phyloP scores from a whole-genome alignment of 139 green algal species.

The Tetradesmus lagerheimii region DNA sequence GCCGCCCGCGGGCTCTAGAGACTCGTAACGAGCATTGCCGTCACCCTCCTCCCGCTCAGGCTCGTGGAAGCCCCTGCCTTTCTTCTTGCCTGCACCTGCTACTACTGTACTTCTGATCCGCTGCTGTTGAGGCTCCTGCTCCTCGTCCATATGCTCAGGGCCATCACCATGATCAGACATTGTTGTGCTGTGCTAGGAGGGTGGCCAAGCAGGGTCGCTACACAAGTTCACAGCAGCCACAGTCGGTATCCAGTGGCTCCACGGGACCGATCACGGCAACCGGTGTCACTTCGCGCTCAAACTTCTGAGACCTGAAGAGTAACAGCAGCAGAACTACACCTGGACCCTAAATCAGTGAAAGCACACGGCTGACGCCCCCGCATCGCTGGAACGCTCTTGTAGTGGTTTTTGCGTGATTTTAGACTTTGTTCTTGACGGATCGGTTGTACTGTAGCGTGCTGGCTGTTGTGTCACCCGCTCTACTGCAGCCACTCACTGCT shows the following conservation, averaged over 20 bases:
- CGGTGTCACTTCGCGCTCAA: background rate
- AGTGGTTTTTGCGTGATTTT: background rate
- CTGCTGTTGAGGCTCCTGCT: conserved; percentile 43
- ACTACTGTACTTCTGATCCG: conserved; percentile 25
- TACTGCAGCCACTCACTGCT: background rate
- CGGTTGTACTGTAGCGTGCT: background rate
- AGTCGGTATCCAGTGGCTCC: background rate
- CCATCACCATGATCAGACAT: conserved; percentile 19
- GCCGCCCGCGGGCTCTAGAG: conserved; percentile 24
- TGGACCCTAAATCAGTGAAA: background rate
- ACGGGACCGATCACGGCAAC: background rate
- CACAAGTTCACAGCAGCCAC: background rate
- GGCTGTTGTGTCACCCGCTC: background rate
- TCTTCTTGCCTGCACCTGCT: conserved; percentile 31
- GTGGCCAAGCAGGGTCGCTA: background rate
- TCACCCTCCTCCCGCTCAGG: conserved; percentile 11
- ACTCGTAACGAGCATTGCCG: conserved; percentile 37
- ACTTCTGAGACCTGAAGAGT: background rate
- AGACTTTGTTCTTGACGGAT: background rate
- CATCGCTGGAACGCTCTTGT: background rate
- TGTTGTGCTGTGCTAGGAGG: background rate
- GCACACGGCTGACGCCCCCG: background rate
- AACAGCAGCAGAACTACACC: background rate
- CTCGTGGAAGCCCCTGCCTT: conserved; percentile 35
- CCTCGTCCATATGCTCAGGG: conserved; percentile 31